Evolutionary conservation across 1,284 basidiomycete species (phyloP).

Genomic region (Ustilago shanxiensis): DNA sequence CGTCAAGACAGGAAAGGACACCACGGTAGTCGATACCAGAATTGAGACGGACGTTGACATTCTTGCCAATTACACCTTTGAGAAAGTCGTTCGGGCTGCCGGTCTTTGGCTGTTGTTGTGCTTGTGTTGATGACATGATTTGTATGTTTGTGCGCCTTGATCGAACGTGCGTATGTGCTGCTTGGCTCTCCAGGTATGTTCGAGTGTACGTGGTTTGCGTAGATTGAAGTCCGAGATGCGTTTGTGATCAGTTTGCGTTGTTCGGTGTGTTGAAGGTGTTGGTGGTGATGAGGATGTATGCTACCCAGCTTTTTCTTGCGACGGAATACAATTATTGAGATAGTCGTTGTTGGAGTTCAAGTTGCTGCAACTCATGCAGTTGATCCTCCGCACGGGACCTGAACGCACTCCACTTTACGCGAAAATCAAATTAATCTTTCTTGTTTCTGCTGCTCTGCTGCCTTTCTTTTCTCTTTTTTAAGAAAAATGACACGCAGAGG

Average conservation of each 20-base stretch:
- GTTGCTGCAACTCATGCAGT: conserved; percentile 1
- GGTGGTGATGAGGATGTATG: conserved; percentile 26
- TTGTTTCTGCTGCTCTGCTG: not conserved
- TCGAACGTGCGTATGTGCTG: not conserved
- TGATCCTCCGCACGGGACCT: conserved; percentile 15
- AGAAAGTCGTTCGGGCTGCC: conserved; percentile 67
- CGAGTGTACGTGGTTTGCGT: conserved; percentile 25
- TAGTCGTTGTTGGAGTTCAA: not conserved
- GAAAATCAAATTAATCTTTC: conserved; percentile 10
- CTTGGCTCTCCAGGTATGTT: not conserved
- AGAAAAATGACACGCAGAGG: not conserved
- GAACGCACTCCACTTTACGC: conserved; percentile 34
- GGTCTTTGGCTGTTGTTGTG: conserved; percentile 29
- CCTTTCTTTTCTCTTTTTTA: conserved; percentile 6
- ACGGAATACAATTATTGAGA: conserved; percentile 15
- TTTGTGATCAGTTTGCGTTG: not conserved
- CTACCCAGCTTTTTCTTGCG: conserved; percentile 22
- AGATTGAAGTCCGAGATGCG: not conserved
- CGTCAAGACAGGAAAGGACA: conserved; percentile 94
- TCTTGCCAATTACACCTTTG: conserved; percentile 85
- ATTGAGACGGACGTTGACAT: conserved; percentile 91
- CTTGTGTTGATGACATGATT: conserved; percentile 36
- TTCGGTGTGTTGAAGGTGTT: conserved; percentile 5
- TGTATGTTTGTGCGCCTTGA: not conserved
- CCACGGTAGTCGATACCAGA: conserved; percentile 96